These are phyloP conservation scores for Candida dajiaensis DNA, from an alignment of 805 yeast genomes.

Conservation along the genomic window DNA sequence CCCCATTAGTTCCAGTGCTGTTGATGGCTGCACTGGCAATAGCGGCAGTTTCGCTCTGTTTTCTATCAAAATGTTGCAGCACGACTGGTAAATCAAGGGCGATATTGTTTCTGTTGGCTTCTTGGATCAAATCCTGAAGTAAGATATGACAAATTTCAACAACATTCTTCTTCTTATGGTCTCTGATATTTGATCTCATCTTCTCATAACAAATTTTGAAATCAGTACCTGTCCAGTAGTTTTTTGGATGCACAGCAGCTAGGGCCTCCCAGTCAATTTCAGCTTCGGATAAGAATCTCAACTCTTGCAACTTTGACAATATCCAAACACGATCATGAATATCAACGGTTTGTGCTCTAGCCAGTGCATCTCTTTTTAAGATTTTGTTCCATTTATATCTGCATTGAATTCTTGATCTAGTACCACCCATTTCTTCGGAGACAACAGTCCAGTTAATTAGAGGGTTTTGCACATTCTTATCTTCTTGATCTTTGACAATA, in stretches of 20 bases:
- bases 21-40: constrained; percentile 15
- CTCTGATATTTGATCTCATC: constrained; percentile 47
- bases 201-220: constrained; percentile 56
- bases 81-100: constrained; percentile 19
- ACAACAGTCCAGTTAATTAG: constrained; percentile 87
- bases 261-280: constrained; percentile 51
- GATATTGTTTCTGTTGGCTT: constrained; percentile 13
- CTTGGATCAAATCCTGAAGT: constrained; percentile 18
- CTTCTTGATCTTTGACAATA: constrained; percentile 35
- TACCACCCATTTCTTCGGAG: constrained; percentile 84
- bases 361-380: constrained; percentile 49
- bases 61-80: constrained; percentile 10
- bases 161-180: constrained; percentile 34
- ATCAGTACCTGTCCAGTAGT: constrained; percentile 55
- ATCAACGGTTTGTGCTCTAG: constrained; percentile 38
- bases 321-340: constrained; percentile 46
- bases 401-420: constrained; percentile 87
- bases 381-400: constrained; percentile 93
- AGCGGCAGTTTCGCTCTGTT: constrained; percentile 4
- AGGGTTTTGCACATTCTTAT: constrained; percentile 23
- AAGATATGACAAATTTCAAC: constrained; percentile 28
- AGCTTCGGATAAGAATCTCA: constrained; percentile 35
- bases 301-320: constrained; percentile 38
- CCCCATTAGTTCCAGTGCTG: constrained; percentile 5
- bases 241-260: constrained; percentile 39